These are phyloP conservation scores for Maudiozyma barnettii DNA, from an alignment of 805 yeast genomes.

Conservation along the genomic window DNA sequence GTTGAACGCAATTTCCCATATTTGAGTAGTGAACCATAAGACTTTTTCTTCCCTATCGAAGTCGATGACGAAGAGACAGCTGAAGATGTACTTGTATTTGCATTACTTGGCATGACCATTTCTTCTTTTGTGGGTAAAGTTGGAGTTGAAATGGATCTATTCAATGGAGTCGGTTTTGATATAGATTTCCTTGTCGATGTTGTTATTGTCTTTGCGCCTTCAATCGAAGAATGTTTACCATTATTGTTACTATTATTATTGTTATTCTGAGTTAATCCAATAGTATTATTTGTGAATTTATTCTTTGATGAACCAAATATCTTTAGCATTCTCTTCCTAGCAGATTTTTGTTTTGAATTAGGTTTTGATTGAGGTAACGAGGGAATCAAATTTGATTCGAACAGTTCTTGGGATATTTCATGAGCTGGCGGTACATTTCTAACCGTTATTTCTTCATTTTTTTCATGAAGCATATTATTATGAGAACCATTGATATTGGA, in stretches of 20 bases:
- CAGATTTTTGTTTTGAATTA: slow-evolving; percentile 18
- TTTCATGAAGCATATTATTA: neutral
- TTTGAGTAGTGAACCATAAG: slow-evolving; percentile 18
- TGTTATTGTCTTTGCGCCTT: neutral
- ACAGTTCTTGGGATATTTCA: neutral
- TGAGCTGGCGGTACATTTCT: neutral
- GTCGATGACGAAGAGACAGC: slow-evolving; percentile 3
- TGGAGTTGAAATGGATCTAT: slow-evolving; percentile 7
- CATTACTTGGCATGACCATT: slow-evolving; percentile 3
- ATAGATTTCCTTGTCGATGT: neutral
- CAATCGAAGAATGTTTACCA: neutral
- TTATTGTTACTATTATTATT: neutral
- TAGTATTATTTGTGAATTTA: neutral
- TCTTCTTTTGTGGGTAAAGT: neutral
- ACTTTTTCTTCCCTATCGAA: slow-evolving; percentile 8
- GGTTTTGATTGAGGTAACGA: neutral
- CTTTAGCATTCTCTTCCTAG: slow-evolving; percentile 25
- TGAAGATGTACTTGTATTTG: neutral
- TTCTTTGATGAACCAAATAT: slow-evolving; percentile 21
- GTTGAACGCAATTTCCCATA: slow-evolving; percentile 8
- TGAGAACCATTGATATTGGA: neutral
- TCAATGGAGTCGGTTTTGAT: neutral
- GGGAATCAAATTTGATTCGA: neutral
- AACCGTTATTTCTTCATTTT: no score
- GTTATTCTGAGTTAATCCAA: neutral